A percentile compares a stretch with the other conserved stretches of the same genome.
Evolutionary conservation across 2,329 filamentous ascomycete genomes (phyloP).

Genomic region (Arachnopeziza araneosa): DNA sequence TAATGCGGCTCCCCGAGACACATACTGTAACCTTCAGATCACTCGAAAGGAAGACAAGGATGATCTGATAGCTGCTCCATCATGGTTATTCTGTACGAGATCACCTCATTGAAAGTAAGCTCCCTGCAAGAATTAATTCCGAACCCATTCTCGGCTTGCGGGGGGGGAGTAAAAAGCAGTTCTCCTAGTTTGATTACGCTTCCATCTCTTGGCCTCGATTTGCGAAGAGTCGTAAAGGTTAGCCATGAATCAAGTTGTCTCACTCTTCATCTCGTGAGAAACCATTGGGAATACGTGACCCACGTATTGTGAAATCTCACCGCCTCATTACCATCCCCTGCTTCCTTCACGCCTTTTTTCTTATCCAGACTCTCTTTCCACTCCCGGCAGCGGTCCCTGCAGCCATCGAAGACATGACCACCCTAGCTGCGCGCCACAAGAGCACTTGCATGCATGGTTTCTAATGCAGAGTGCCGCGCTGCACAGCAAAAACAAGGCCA

Average conservation of each 20-base stretch:
- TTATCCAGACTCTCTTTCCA: slow-evolving; percentile 15
- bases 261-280: slow-evolving; percentile 12
- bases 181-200: neutral
- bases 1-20: slow-evolving; percentile 23
- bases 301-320: slow-evolving; percentile 29
- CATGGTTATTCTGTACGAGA: neutral
- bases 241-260: slow-evolving; percentile 21
- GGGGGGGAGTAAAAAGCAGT: neutral
- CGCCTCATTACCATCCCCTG: slow-evolving; percentile 17
- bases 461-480: slow-evolving; percentile 20
- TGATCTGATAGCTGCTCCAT: neutral
- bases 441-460: slow-evolving; percentile 30
- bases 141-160: neutral
- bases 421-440: slow-evolving; percentile 20
- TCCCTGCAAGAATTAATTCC: no score
- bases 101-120: no score
- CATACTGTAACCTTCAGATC: slow-evolving; percentile 2
- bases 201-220: neutral
- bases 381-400: slow-evolving; percentile 30
- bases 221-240: neutral
- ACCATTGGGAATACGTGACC: slow-evolving; percentile 31
- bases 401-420: slow-evolving; percentile 22
- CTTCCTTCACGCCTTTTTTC: slow-evolving; percentile 6
- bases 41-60: slow-evolving; percentile 11
- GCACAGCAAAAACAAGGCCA: slow-evolving; percentile 19